Evolutionary conservation across 2,329 filamentous ascomycete species (phyloP).

Genomic region (Alternaria consortialis): DNA sequence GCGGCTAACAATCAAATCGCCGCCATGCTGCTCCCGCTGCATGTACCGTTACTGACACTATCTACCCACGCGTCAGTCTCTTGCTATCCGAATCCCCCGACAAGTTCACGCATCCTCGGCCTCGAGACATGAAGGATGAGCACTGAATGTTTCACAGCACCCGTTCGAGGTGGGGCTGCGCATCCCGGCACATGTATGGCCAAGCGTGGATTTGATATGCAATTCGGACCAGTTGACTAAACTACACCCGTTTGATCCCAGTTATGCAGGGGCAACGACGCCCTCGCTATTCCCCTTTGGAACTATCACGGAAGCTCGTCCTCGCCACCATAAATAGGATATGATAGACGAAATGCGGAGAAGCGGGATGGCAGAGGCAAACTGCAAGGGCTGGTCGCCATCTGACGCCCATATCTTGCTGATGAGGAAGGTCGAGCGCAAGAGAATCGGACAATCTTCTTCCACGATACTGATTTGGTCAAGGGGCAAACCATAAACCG

Average conservation of each 20-base stretch:
- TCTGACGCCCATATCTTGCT: conserved; percentile 4
- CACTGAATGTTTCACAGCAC: conserved; percentile 39
- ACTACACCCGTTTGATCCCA: conserved; percentile 25
- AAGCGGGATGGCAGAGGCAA: conserved; percentile 37
- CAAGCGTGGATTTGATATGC: conserved; percentile 39
- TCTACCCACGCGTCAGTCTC: neutral
- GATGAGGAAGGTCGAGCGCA: neutral
- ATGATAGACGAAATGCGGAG: conserved; percentile 48
- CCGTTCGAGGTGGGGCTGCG: conserved; percentile 32
- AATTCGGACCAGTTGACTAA: conserved; percentile 34
- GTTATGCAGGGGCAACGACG: conserved; percentile 41
- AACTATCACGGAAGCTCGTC: conserved; percentile 32
- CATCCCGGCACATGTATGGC: conserved; percentile 19
- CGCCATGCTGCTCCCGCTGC: conserved; percentile 4
- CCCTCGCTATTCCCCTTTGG: conserved; percentile 31
- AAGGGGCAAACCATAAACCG: conserved; percentile 1
- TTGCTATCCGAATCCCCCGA: conserved; percentile 10
- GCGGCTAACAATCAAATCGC: conserved; percentile 22
- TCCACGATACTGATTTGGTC: neutral
- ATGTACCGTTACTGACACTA: neutral
- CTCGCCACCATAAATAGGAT: conserved; percentile 48
- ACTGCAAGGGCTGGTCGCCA: conserved; percentile 9
- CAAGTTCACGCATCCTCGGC: conserved; percentile 9
- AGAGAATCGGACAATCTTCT: neutral
- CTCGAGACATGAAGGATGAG: conserved; percentile 37